phyloP scores from a whole-genome alignment of 163 green algal genomes.

The Dunaliella salina region DNA sequence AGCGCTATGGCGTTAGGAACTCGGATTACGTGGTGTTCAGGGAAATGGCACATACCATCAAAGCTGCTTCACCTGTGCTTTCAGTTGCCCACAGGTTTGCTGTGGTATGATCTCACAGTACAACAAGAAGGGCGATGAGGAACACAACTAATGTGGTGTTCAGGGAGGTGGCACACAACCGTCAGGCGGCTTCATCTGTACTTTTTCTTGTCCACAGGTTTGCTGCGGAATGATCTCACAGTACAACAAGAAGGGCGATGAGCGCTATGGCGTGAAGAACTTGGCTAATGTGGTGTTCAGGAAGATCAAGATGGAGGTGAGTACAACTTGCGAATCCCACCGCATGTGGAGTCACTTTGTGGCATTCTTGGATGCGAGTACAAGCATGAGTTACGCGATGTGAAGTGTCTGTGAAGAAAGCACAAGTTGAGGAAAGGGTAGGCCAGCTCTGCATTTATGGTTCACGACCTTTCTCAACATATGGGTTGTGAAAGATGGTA shows the following conservation, averaged over 20 bases:
- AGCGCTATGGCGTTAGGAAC: constrained; percentile 36
- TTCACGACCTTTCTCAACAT: no score
- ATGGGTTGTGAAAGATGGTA: no score
- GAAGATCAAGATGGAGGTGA: constrained; percentile 14
- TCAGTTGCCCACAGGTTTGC: constrained; percentile 5
- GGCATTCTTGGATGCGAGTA: constrained; percentile 7
- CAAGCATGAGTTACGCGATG: no score
- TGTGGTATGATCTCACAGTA: constrained; percentile 39
- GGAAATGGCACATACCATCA: no score
- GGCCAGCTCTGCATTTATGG: no score
- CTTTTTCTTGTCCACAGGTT: constrained; percentile 14
- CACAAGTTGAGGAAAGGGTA: no score
- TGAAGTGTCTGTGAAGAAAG: no score
- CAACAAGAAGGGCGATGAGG: constrained; percentile 17
- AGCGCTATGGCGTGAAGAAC: constrained; percentile 37
- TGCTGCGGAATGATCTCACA: constrained; percentile 33
- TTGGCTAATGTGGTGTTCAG: constrained; percentile 22
- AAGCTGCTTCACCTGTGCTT: no score
- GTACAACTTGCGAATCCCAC: no score
- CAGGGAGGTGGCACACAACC: no score
- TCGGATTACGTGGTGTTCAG: constrained; percentile 20
- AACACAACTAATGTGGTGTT: constrained; percentile 25
- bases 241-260: constrained; percentile 23
- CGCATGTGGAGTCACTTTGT: no score
- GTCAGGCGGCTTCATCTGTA: no score